These are phyloP conservation scores for Penicillium ochrochloron DNA, from an alignment of 495 filamentous ascomycete genomes.

Conservation along the genomic window DNA sequence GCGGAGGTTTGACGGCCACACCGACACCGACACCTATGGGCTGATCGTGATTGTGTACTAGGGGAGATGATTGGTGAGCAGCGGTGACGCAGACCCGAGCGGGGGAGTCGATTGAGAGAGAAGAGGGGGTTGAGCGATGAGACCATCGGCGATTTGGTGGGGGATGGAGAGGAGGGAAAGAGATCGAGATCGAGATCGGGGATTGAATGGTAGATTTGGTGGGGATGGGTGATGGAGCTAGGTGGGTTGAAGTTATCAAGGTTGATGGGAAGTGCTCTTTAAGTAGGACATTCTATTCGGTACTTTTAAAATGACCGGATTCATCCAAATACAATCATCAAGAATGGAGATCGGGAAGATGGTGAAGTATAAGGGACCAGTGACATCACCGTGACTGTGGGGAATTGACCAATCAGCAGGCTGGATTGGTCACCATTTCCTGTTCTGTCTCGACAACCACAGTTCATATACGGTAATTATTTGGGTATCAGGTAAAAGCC, in stretches of 20 bases:
- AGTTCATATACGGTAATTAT: not conserved
- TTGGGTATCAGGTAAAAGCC: not conserved
- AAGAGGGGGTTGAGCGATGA: conserved; percentile 37
- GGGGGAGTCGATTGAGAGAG: conserved; percentile 17
- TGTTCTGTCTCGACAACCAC: not conserved
- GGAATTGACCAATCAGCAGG: conserved; percentile 8
- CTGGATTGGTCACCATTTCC: conserved; percentile 8
- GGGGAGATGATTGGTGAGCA: conserved; percentile 13
- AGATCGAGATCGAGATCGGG: not conserved
- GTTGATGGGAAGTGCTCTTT: not conserved
- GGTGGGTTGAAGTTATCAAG: not conserved
- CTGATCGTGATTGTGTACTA: not conserved
- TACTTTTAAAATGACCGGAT: not conserved
- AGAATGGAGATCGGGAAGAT: not conserved
- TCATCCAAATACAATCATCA: not conserved
- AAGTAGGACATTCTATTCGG: not conserved
- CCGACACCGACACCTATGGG: conserved; percentile 17
- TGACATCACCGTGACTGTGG: conserved; percentile 16
- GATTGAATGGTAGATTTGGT: not conserved
- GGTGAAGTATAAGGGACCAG: not conserved
- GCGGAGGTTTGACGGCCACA: conserved; percentile 27
- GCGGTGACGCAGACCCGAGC: conserved; percentile 12
- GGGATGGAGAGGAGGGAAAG: not conserved
- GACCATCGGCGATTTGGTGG: conserved; percentile 1
- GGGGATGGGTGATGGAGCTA: not conserved